Conservation (phyloP, 108 stramenopile genomes). For the Pelagomonas calceolata region DNA sequence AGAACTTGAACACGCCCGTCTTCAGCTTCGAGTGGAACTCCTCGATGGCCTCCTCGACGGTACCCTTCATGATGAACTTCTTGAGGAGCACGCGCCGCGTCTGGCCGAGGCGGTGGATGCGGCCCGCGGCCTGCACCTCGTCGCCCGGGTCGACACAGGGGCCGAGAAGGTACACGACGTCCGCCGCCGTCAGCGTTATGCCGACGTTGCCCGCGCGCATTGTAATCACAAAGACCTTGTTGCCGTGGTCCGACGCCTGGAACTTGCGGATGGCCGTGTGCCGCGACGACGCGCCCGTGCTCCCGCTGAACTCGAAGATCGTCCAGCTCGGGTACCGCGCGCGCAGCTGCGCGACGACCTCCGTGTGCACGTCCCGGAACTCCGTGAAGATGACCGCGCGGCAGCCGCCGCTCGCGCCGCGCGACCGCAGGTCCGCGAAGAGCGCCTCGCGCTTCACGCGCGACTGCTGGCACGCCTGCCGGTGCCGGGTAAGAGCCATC, state of each 20-base stretch:
- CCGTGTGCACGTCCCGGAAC: background rate
- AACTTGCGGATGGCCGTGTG: background rate
- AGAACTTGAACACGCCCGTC: background rate
- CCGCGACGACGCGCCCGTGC: background rate
- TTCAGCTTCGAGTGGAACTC: background rate
- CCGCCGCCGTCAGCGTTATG: conserved; percentile 4
- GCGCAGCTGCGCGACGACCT: no score
- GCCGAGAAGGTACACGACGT: background rate
- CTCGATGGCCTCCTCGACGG: conserved; percentile 21
- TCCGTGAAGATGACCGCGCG: conserved; percentile 8
- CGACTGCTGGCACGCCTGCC: no score
- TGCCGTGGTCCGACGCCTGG: background rate
- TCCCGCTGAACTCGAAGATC: background rate
- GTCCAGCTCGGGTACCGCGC: background rate
- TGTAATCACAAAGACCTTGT: background rate
- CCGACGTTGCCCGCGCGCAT: conserved; percentile 2
- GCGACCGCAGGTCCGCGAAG: background rate
- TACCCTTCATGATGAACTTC: conserved; percentile 9
- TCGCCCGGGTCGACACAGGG: conserved; percentile 1
- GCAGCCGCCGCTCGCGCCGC: background rate
- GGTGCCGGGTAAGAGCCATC: background rate
- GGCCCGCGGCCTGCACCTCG: conserved; percentile 9
- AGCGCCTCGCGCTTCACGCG: background rate
- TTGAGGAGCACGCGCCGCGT: conserved; percentile 4
- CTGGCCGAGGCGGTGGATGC: conserved; percentile 17